phyloP scores from a whole-genome alignment of 495 filamentous ascomycete species.

The Aspergillus kassunensis region DNA sequence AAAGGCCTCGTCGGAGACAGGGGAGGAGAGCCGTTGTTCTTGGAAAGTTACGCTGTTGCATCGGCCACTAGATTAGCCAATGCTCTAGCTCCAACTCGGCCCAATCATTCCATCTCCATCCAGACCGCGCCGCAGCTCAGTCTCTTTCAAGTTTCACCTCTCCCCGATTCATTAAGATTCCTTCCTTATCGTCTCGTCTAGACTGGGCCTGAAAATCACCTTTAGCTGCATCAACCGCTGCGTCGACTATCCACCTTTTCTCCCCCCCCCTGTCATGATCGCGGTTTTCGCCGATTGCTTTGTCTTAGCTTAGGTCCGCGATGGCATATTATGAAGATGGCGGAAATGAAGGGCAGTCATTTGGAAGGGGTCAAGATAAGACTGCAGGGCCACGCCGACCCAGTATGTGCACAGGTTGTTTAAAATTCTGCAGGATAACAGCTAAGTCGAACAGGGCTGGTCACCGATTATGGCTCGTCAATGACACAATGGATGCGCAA shows the following conservation, averaged over 20 bases:
- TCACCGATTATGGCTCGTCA: slow-evolving; percentile 93
- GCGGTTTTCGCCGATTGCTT: slow-evolving; percentile 11
- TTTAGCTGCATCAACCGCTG: not conserved
- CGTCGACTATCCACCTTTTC: not conserved
- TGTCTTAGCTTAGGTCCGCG: slow-evolving; percentile 7
- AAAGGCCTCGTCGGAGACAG: slow-evolving; percentile 15
- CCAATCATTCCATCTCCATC: not conserved
- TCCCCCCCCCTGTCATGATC: slow-evolving; percentile 11
- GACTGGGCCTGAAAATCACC: too few species aligned
- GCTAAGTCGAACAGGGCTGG: slow-evolving; percentile 46
- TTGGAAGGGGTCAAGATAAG: slow-evolving; percentile 33
- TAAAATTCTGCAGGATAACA: not conserved
- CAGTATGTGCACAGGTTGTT: slow-evolving; percentile 27
- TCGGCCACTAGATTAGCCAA: not conserved
- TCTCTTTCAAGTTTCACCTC: not conserved
- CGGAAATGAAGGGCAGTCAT: slow-evolving; percentile 32
- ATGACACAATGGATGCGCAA: slow-evolving; percentile 91
- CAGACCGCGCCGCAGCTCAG: not conserved
- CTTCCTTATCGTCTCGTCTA: too few species aligned
- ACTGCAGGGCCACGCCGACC: slow-evolving; percentile 40
- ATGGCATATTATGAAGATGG: slow-evolving; percentile 46
- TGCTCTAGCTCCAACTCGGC: too few species aligned
- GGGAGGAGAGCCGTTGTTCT: slow-evolving; percentile 14
- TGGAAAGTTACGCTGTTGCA: not conserved
- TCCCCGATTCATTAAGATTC: too few species aligned